Conservation (phyloP, 202 grass and related monocot species). For the Saccharum hybrid region DNA sequence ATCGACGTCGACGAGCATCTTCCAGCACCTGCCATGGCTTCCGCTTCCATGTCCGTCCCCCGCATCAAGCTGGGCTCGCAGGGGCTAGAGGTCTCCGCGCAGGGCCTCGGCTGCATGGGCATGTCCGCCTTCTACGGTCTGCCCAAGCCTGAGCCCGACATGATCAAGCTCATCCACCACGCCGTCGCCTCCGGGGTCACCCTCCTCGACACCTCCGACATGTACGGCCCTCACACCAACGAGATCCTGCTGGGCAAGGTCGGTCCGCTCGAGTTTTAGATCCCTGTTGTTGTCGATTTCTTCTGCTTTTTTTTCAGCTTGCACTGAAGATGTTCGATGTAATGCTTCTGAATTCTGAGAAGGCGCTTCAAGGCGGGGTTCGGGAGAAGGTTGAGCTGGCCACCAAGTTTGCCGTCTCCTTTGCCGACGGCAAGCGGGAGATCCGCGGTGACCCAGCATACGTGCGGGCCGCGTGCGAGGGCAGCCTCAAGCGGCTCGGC, state of each 20-base stretch:
- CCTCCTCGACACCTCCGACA: constrained; percentile 64
- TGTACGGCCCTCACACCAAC: constrained; percentile 77
- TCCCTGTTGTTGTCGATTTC: neutral
- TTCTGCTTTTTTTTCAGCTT: neutral
- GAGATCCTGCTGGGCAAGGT: constrained; percentile 79
- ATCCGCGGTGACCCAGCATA: constrained; percentile 64
- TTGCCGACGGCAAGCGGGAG: constrained; percentile 41
- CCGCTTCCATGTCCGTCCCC: constrained; percentile 26
- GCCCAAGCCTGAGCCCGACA: constrained; percentile 70
- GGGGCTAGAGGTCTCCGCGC: constrained; percentile 72
- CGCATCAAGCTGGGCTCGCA: constrained; percentile 74
- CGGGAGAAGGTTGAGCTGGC: constrained; percentile 73
- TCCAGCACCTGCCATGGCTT: neutral
- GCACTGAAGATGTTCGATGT: constrained; percentile 34
- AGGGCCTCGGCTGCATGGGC: constrained; percentile 85
- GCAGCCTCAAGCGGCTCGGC: constrained; percentile 61
- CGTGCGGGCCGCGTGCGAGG: constrained; percentile 69
- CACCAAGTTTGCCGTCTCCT: constrained; percentile 63
- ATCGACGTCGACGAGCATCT: neutral
- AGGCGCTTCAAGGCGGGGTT: constrained; percentile 66
- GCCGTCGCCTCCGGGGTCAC: constrained; percentile 63
- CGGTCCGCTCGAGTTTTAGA: neutral
- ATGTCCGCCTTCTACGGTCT: constrained; percentile 76
- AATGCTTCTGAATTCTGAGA: constrained; percentile 9
- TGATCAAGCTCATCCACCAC: constrained; percentile 78